Evolutionary conservation across 768 basidiomycete species (phyloP).

Genomic region (Kwoniella bestiolae): DNA sequence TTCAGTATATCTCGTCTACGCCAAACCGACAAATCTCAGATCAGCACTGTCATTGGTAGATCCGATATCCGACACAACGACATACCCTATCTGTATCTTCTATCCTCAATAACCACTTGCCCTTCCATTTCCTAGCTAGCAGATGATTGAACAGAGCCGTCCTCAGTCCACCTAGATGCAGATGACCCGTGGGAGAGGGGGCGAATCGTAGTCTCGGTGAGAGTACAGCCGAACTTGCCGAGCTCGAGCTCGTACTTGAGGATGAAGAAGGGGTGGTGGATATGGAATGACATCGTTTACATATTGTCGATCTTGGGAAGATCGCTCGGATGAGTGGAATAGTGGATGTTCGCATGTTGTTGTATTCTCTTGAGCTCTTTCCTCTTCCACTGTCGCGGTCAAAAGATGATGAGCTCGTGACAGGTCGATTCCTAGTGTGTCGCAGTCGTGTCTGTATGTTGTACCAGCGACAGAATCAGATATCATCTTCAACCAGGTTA

Average conservation of each 20-base stretch:
- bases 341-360: neutral
- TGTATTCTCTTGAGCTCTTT: neutral
- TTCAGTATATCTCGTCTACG: slow-evolving; percentile 55
- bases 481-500: too few relatives aligned
- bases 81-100: slow-evolving; percentile 93
- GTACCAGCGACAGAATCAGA: too few relatives aligned
- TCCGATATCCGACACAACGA: neutral
- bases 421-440: too few relatives aligned
- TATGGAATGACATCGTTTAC: slow-evolving; percentile 21
- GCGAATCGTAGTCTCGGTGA: slow-evolving; percentile 78
- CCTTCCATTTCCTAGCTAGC: slow-evolving; percentile 76
- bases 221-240: neutral
- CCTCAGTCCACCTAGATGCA: slow-evolving; percentile 92
- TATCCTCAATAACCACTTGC: slow-evolving; percentile 87
- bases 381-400: too few relatives aligned
- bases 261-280: neutral
- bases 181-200: slow-evolving; percentile 90
- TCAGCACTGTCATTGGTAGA: neutral
- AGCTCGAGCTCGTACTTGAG: too few relatives aligned
- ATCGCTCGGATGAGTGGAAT: neutral
- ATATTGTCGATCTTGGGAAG: neutral
- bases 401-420: too few relatives aligned
- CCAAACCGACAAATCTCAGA: neutral
- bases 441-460: too few relatives aligned
- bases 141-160: slow-evolving; percentile 93